Conservation (phyloP, 257 asterid genomes). For the Cruciata laevipes region DNA sequence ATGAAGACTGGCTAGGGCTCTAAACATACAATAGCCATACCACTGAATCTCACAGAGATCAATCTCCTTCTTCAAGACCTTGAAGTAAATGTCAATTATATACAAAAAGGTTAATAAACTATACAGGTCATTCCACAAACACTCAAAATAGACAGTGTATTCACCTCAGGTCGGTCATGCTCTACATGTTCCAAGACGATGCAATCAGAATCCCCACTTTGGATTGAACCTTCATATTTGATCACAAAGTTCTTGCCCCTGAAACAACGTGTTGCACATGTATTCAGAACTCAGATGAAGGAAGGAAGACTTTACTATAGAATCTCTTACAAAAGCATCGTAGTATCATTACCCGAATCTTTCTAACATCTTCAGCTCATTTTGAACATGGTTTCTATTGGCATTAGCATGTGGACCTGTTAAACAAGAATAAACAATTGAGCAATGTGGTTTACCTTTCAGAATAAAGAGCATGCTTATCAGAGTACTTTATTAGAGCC, state of each 20-base stretch:
- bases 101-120: slow-evolving; percentile 4
- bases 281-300: slow-evolving; percentile 4
- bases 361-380: slow-evolving; percentile 90
- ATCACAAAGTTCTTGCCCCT: slow-evolving; percentile 86
- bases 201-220: slow-evolving; percentile 57
- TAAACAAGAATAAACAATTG: slow-evolving; percentile 12
- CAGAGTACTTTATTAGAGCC: background rate
- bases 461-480: background rate
- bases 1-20: slow-evolving; percentile 88
- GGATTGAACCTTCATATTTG: slow-evolving; percentile 70
- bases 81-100: slow-evolving; percentile 21
- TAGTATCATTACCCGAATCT: slow-evolving; percentile 62
- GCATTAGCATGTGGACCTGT: slow-evolving; percentile 89
- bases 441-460: background rate
- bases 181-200: slow-evolving; percentile 79
- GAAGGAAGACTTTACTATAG: background rate
- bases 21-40: slow-evolving; percentile 88
- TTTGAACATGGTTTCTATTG: slow-evolving; percentile 56
- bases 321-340: background rate
- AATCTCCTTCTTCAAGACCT: slow-evolving; percentile 73
- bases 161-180: slow-evolving; percentile 95
- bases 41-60: slow-evolving; percentile 58
- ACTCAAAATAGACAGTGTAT: slow-evolving; percentile 12
- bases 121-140: slow-evolving; percentile 9
- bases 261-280: slow-evolving; percentile 22